These are phyloP conservation scores for Nakazawaea populi DNA, from an alignment of 805 yeast species.

Conservation along the genomic window DNA sequence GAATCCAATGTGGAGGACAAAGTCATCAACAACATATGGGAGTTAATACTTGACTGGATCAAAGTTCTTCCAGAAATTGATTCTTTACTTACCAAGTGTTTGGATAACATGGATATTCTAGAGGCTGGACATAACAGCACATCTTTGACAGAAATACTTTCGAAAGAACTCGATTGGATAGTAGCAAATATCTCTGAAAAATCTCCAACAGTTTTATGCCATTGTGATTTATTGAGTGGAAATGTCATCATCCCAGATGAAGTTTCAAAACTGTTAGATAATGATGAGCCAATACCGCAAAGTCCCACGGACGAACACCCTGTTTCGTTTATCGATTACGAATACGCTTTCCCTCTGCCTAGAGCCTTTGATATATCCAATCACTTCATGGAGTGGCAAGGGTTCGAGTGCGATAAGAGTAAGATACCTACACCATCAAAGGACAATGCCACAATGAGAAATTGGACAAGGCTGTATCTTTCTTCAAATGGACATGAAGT, in stretches of 20 bases:
- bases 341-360: constrained; percentile 67
- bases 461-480: constrained; percentile 58
- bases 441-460: constrained; percentile 36
- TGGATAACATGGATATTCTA: constrained; percentile 24
- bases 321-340: constrained; percentile 63
- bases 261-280: constrained; percentile 13
- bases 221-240: constrained; percentile 71
- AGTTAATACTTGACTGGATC: constrained; percentile 57
- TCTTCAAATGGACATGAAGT: constrained; percentile 15
- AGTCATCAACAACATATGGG: constrained; percentile 48
- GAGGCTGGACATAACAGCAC: constrained; percentile 10
- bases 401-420: constrained; percentile 61
- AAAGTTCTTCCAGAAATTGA: constrained; percentile 48
- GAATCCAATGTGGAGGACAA: constrained; percentile 16
- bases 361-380: constrained; percentile 72
- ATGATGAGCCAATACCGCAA: constrained; percentile 1
- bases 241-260: constrained; percentile 57
- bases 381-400: constrained; percentile 79
- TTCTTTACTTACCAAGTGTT: constrained; percentile 30
- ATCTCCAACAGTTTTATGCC: constrained; percentile 59
- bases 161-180: constrained; percentile 52
- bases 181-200: constrained; percentile 29
- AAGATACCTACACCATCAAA: constrained; percentile 50
- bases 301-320: constrained; percentile 24
- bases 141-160: constrained; percentile 30